Evolutionary conservation across 176 grass and related monocot species (phyloP).

Genomic region (maize (Zea mays)): DNA sequence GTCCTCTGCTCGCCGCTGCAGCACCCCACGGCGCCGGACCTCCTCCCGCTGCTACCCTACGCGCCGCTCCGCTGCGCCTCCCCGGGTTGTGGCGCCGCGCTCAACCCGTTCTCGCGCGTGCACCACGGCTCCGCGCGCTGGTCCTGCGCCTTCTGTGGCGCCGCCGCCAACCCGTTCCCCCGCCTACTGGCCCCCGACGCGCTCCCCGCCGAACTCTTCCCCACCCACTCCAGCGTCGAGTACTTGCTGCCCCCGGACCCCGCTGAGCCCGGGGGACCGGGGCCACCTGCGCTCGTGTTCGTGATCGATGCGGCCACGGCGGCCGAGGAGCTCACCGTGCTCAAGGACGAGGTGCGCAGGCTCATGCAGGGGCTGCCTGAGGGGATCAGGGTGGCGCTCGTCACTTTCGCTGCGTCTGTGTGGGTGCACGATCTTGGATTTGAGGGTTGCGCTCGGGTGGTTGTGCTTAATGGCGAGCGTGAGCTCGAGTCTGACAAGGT

Average conservation of each 20-base stretch:
- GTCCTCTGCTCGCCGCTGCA: slow-evolving; percentile 87
- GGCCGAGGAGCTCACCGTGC: slow-evolving; percentile 54
- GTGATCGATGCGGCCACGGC: slow-evolving; percentile 63
- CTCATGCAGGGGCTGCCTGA: slow-evolving; percentile 75
- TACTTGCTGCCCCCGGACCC: slow-evolving; percentile 70
- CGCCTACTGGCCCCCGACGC: slow-evolving; percentile 63
- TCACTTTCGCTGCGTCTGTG: slow-evolving; percentile 80
- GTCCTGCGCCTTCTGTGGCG: slow-evolving; percentile 78
- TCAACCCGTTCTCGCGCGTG: slow-evolving; percentile 83
- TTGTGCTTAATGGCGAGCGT: slow-evolving; percentile 76
- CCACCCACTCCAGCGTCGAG: slow-evolving; percentile 93
- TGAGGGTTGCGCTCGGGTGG: slow-evolving; percentile 63
- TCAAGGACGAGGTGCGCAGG: slow-evolving; percentile 82
- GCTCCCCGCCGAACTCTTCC: slow-evolving; percentile 95
- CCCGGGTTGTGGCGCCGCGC: slow-evolving; percentile 54
- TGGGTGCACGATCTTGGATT: slow-evolving; percentile 84
- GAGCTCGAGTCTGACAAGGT: slow-evolving; percentile 79
- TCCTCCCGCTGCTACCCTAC: slow-evolving; percentile 83
- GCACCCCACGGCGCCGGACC: slow-evolving; percentile 49
- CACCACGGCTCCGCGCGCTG: slow-evolving; percentile 70
- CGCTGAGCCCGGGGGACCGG: neutral
- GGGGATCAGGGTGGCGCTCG: slow-evolving; percentile 54
- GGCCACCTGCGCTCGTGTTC: slow-evolving; percentile 59
- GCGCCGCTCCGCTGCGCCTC: slow-evolving; percentile 62
- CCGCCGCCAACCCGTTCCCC: slow-evolving; percentile 62